Percentiles rank a stretch among this genome's conserved stretches.
Conservation (phyloP, 352 stramenopile species). For the Phytophthora cryptogea region DNA sequence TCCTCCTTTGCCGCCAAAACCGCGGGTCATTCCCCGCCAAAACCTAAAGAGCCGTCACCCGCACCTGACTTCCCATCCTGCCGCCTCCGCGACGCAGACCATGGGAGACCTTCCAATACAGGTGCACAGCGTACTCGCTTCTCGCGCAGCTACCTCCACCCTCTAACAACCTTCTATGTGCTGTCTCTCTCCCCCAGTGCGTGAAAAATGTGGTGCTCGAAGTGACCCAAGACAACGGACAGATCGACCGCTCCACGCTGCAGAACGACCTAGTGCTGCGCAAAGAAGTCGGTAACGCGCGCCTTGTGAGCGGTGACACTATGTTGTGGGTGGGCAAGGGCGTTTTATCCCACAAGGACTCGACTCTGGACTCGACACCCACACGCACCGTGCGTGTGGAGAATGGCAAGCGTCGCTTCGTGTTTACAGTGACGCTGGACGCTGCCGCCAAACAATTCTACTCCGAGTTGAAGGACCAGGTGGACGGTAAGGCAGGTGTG, state of each 20-base stretch:
- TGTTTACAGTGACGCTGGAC: slow-evolving; percentile 57
- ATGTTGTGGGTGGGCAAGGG: slow-evolving; percentile 72
- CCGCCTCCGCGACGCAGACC: slow-evolving; percentile 5
- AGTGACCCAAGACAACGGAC: slow-evolving; percentile 48
- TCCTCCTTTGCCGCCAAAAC: slow-evolving; percentile 51
- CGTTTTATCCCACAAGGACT: slow-evolving; percentile 54
- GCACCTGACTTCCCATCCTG: slow-evolving; percentile 19
- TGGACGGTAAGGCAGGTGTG: slow-evolving; percentile 54
- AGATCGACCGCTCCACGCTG: slow-evolving; percentile 40
- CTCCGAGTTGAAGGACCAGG: slow-evolving; percentile 65
- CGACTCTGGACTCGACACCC: slow-evolving; percentile 31
- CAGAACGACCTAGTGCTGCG: slow-evolving; percentile 57
- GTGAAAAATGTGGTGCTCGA: slow-evolving; percentile 59
- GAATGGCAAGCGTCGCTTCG: slow-evolving; percentile 68
- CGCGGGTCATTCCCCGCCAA: slow-evolving; percentile 28
- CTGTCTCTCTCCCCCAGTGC: slow-evolving; percentile 39
- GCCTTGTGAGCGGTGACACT: slow-evolving; percentile 69
- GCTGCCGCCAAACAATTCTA: slow-evolving; percentile 58
- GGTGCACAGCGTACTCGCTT: slow-evolving; percentile 5
- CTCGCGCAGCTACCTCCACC: not conserved
- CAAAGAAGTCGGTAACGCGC: slow-evolving; percentile 83
- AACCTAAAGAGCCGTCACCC: not conserved
- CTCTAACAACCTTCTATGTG: slow-evolving; percentile 1
- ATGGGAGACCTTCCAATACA: slow-evolving; percentile 39
- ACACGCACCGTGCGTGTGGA: slow-evolving; percentile 54